These are phyloP conservation scores for Russula vinacea DNA, from an alignment of 768 basidiomycete genomes.

Conservation along the genomic window DNA sequence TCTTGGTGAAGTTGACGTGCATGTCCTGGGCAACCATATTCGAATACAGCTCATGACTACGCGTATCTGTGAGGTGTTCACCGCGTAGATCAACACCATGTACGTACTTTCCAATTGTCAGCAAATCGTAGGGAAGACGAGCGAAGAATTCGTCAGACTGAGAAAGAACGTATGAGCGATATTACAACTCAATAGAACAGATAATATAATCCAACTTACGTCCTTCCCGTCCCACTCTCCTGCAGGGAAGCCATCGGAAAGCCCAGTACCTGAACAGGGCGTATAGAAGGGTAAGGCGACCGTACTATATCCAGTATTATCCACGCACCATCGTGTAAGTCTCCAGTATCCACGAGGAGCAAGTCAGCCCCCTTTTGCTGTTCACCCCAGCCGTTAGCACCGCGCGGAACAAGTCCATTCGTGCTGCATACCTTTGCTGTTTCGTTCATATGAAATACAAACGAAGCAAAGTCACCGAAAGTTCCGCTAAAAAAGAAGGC, in stretches of 20 bases:
- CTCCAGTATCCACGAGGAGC: constrained; percentile 78
- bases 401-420: not conserved
- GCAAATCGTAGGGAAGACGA: constrained; percentile 73
- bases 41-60: constrained; percentile 72
- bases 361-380: constrained; percentile 75
- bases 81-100: not conserved
- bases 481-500: constrained; percentile 42
- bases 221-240: constrained; percentile 68
- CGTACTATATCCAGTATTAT: not conserved
- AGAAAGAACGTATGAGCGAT: not conserved
- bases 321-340: constrained; percentile 60
- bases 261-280: constrained; percentile 55
- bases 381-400: not conserved
- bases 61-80: not conserved
- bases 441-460: constrained; percentile 76
- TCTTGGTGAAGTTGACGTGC: constrained; percentile 54
- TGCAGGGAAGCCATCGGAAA: constrained; percentile 72
- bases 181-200: not conserved
- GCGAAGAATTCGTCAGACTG: constrained; percentile 72
- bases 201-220: constrained; percentile 38
- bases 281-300: constrained; percentile 7
- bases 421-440: constrained; percentile 52
- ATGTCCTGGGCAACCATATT: not conserved
- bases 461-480: constrained; percentile 84
- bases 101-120: constrained; percentile 79